Base-by-base conservation (phyloP, 2,329 filamentous ascomycete species). In the Helicocarpus griseus region DNA sequence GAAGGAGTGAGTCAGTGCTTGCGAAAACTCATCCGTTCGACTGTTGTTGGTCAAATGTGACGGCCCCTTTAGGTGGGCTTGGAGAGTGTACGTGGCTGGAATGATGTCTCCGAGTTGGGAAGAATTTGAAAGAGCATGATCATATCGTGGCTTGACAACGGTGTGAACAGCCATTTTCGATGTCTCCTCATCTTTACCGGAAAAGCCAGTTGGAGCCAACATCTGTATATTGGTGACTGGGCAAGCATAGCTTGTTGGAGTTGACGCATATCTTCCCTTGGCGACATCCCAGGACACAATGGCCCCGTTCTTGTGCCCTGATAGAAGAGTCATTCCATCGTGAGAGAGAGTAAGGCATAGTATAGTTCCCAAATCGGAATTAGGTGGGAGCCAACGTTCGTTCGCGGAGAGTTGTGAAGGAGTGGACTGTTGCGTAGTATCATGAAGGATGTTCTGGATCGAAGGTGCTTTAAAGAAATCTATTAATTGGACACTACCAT, bases 191-290 rank as follows among this genome's bases (percentile, higher is more conserved):
- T 58, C 63, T 57, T 56, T 63, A 24, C 9, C 9, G 26, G 69
- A 65, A 60, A 75, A 75, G 54, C 72, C 71, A 66, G 69, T 74
- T 0, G 87, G 82, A 8, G 82, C 77, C 26, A 88, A 73, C 68
- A 93, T 86, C n/a, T 76, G 65, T 22, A 97, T 63, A 59, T 94
- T 95, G 9, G 87, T 93, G 31, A 95, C 82, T 17, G 89, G 82
- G 3, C 88, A 86, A 50, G 89, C 89, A 52, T 94, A 77, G 53
- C 85, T 86, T 2, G 80, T 76, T 44, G 91, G 63, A 49, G 84
- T 81, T 2, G 82, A 79, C 1, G 80, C 77, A 55, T 86, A 85
- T 53, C 80, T 81, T 54, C 81, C 80, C 57, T 83, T 82, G 35
- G 82, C 81, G 24, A 91, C 77, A 64, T 88, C 87, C 91, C 91